phyloP scores from a whole-genome alignment of 2,329 filamentous ascomycete species.

The Colletotrichum coccodes region DNA sequence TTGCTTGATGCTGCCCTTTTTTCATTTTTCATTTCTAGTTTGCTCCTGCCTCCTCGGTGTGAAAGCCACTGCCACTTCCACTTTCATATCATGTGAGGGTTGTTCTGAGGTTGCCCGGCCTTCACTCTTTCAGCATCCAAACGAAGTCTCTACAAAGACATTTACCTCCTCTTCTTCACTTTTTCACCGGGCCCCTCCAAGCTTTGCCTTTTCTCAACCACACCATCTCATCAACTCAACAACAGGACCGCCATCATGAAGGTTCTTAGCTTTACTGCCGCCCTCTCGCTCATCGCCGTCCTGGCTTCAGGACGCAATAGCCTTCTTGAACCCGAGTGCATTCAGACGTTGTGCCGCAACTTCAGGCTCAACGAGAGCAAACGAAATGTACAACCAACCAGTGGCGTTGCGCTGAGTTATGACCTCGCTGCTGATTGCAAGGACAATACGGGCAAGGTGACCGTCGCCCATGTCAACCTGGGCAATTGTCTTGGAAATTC shows the following conservation, averaged over 20 bases:
- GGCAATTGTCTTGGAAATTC: neutral
- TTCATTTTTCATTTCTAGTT: too few relatives aligned
- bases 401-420: neutral
- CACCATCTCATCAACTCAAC: neutral
- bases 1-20: neutral
- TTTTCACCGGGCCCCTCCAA: neutral
- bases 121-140: neutral
- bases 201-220: neutral
- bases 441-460: neutral
- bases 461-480: neutral
- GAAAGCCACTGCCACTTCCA: neutral
- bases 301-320: neutral
- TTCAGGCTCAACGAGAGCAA: neutral
- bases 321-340: constrained; percentile 3
- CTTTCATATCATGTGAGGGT: neutral
- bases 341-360: constrained; percentile 1
- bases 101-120: too few relatives aligned
- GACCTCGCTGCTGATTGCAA: neutral
- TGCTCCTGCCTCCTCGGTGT: neutral
- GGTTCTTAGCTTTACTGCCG: neutral
- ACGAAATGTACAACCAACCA: too few relatives aligned
- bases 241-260: neutral
- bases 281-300: neutral
- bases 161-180: neutral
- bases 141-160: neutral